Base-by-base conservation (phyloP, 495 filamentous ascomycete species). In the Niebla homalea region DNA sequence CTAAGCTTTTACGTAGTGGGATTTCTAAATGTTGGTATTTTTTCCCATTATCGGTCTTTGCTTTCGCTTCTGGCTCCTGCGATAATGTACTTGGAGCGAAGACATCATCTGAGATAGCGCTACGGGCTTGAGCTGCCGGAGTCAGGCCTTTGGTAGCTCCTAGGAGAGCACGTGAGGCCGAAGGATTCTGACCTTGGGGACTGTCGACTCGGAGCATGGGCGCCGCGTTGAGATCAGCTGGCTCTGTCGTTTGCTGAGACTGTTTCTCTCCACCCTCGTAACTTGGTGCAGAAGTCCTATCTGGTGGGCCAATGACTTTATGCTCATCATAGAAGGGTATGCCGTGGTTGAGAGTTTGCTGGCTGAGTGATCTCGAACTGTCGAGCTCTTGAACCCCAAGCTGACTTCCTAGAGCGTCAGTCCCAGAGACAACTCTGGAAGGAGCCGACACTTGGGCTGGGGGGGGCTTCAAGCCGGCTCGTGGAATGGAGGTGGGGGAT, bases 401-500 rank as follows among this genome's bases (percentile, higher is more conserved):
- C 26, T 19, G 20, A 12, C 12, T 4, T 7, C 26, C 42, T n/a
- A 15, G 10, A 15, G 42, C 5, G 20, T 21, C 15, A 7, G 5
- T 15, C 15, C 21, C 26, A 21, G 15, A 16, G n/a, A 15, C 5
- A 6, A 5, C 8, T 45, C 26, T 45, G 42, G 42, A 19, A 5
- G 42, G 20, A 21, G 42, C 26, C 20, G 42, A 45, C 11, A 78
- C 61, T 14, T 75, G 66, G n/a, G 57, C 53, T 41, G 60, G 55
- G 36, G 58, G 65, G 26, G 65, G 54, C 53, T 70, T 73, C 15
- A 60, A 37, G 2, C 53, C 60, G 14, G 59, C 57, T 67, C 45
- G 68, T 67, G 10, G 48, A 45, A 25, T 23, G 0, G 21, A 21
- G n/a, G 19, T n/a, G 5, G 21, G 21, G 16, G 15, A n/a, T 23